Evolutionary conservation across 2,329 filamentous ascomycete genomes (phyloP).

Genomic region (Atkinsonella texensis): DNA sequence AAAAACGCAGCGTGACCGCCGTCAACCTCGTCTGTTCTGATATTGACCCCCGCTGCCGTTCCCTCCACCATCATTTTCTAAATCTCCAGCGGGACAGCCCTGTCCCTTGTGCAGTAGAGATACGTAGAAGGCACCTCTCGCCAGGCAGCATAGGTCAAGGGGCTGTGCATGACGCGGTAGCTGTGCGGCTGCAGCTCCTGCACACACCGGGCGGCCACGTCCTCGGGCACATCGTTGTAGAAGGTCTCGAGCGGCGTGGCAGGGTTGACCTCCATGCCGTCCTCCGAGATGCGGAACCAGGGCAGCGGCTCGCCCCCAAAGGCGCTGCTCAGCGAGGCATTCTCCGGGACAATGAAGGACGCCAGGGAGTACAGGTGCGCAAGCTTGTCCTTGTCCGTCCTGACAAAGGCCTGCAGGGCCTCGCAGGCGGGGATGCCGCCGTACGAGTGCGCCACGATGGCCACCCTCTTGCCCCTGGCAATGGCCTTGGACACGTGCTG

Average conservation of each 20-base stretch:
- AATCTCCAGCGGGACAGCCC: not conserved
- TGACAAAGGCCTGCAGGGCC: not conserved
- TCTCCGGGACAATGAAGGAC: not conserved
- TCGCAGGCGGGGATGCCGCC: not conserved
- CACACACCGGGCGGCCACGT: not conserved
- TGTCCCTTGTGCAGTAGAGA: not conserved
- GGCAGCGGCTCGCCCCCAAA: not conserved
- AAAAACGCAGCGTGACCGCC: not conserved
- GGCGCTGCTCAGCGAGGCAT: not conserved
- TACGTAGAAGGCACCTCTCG: not conserved
- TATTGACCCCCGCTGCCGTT: not conserved
- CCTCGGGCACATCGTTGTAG: not conserved
- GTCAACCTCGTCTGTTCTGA: not conserved
- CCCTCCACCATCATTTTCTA: constrained; percentile 1
- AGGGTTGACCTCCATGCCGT: not conserved
- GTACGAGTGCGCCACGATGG: not conserved
- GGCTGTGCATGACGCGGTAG: not conserved
- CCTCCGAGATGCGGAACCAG: not conserved
- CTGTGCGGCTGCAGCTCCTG: not conserved
- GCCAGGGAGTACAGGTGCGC: not conserved
- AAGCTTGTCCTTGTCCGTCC: not conserved
- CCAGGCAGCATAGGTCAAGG: not conserved
- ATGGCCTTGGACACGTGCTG: not conserved
- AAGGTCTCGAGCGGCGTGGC: not conserved
- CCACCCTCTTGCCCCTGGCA: not conserved